Percentiles rank a stretch among this genome's conserved stretches.
Conservation (phyloP, 2,329 filamentous ascomycete genomes). For the Pseudonectria buxi region DNA sequence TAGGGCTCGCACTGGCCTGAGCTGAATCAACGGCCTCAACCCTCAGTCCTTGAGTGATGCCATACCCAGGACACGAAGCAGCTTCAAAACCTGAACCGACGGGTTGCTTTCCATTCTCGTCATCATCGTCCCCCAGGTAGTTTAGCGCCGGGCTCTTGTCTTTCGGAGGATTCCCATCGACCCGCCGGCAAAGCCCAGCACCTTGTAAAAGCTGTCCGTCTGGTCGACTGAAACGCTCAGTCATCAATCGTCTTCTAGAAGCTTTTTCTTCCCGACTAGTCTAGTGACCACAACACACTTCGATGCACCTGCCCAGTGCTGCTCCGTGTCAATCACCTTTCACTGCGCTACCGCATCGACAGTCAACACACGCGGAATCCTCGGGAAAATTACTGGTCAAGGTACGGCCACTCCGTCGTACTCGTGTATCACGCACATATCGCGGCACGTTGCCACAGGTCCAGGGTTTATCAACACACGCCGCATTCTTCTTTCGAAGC, state of each 20-base stretch:
- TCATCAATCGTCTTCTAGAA: conserved; percentile 19
- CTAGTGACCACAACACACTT: conserved; percentile 2
- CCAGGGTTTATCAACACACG: too few relatives aligned
- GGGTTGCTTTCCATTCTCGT: conserved; percentile 8
- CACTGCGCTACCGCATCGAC: too few relatives aligned
- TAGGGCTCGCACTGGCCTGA: conserved; percentile 16
- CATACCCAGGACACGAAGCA: conserved; percentile 4
- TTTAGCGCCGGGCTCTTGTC: conserved; percentile 8
- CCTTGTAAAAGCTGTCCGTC: conserved; percentile 10
- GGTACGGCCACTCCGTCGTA: too few relatives aligned
- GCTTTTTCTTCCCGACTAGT: conserved; percentile 19
- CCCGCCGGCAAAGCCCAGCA: conserved; percentile 8
- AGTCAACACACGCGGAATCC: too few relatives aligned
- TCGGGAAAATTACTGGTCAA: too few relatives aligned
- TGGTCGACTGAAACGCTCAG: conserved; percentile 19
- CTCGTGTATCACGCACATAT: too few relatives aligned
- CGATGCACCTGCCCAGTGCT: conserved; percentile 6
- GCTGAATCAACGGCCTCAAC: conserved; percentile 20
- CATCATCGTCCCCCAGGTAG: conserved; percentile 13
- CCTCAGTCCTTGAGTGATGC: conserved; percentile 21
- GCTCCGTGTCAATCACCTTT: conserved; percentile 1
- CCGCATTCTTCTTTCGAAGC: too few relatives aligned
- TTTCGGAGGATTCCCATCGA: conserved; percentile 18
- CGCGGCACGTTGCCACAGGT: too few relatives aligned
- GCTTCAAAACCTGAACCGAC: too few relatives aligned